Conservation (phyloP, 176 grass and related monocot species). For the Microstegium vimineum region DNA sequence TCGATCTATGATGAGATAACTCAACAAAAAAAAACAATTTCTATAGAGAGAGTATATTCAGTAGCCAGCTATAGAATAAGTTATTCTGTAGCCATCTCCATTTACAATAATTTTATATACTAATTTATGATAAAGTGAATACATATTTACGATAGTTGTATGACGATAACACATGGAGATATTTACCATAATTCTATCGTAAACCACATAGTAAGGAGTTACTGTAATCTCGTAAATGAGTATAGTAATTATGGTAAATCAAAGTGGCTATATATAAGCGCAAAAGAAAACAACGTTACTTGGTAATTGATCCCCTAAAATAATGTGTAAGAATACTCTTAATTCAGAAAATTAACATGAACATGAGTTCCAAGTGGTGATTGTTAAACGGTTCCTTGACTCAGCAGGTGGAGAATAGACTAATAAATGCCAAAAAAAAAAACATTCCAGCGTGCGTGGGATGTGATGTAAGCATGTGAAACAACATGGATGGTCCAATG, state of each 20-base stretch:
- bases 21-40: background rate
- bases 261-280: too few relatives aligned
- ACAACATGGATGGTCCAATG: background rate
- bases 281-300: background rate
- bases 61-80: too few relatives aligned
- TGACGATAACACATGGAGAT: too few relatives aligned
- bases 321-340: background rate
- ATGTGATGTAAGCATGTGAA: slow-evolving; percentile 18
- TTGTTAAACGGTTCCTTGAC: slow-evolving; percentile 27
- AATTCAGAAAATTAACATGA: background rate
- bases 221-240: too few relatives aligned
- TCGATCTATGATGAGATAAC: background rate
- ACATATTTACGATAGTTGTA: too few relatives aligned
- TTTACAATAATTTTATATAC: too few relatives aligned
- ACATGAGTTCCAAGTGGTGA: background rate
- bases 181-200: too few relatives aligned
- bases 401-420: background rate
- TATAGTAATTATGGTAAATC: too few relatives aligned
- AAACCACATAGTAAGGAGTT: too few relatives aligned
- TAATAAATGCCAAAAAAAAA: background rate
- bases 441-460: background rate
- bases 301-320: background rate
- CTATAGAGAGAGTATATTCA: too few relatives aligned
- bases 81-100: too few relatives aligned
- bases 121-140: too few relatives aligned